Conservation (phyloP, 2,329 filamentous ascomycete species). For the Fusarium sp. region DNA sequence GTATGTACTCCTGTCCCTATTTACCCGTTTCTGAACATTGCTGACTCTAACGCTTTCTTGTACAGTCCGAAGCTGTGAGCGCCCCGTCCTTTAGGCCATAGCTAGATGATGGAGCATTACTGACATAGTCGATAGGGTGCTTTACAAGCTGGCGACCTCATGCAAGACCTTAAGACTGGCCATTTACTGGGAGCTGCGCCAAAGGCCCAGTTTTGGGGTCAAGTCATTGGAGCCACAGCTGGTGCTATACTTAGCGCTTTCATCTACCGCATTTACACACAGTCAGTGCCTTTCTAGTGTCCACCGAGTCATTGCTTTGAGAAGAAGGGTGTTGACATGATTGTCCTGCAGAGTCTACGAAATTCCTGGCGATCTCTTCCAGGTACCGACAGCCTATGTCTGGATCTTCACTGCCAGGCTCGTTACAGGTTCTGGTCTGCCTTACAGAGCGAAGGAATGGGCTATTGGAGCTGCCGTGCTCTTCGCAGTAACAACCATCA, state of each 20-base stretch:
- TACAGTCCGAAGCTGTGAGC: slow-evolving; percentile 60
- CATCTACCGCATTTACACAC: slow-evolving; percentile 90
- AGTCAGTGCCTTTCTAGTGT: slow-evolving; percentile 53
- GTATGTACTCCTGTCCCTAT: slow-evolving; percentile 50
- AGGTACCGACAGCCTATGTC: slow-evolving; percentile 94
- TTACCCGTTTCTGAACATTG: not conserved
- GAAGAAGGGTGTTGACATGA: slow-evolving; percentile 11
- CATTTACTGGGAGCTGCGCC: slow-evolving; percentile 93
- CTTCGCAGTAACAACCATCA: slow-evolving; percentile 79
- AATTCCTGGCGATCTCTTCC: slow-evolving; percentile 90
- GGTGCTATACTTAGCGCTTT: slow-evolving; percentile 89
- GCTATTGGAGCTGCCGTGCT: slow-evolving; percentile 81
- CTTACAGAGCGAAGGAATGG: slow-evolving; percentile 86
- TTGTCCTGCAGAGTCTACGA: slow-evolving; percentile 78
- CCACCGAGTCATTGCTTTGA: not conserved
- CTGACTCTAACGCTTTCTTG: slow-evolving; percentile 6
- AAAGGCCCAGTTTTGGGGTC: slow-evolving; percentile 96
- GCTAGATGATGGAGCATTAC: not conserved
- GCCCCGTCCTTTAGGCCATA: not conserved
- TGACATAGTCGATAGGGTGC: slow-evolving; percentile 68
- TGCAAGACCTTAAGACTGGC: slow-evolving; percentile 98
- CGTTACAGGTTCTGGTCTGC: slow-evolving; percentile 91
- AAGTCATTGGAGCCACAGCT: slow-evolving; percentile 89
- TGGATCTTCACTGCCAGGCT: slow-evolving; percentile 98
- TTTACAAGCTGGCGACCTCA: slow-evolving; percentile 93